These are phyloP conservation scores for Candida dendrica DNA, from an alignment of 805 yeast species.

Conservation along the genomic window DNA sequence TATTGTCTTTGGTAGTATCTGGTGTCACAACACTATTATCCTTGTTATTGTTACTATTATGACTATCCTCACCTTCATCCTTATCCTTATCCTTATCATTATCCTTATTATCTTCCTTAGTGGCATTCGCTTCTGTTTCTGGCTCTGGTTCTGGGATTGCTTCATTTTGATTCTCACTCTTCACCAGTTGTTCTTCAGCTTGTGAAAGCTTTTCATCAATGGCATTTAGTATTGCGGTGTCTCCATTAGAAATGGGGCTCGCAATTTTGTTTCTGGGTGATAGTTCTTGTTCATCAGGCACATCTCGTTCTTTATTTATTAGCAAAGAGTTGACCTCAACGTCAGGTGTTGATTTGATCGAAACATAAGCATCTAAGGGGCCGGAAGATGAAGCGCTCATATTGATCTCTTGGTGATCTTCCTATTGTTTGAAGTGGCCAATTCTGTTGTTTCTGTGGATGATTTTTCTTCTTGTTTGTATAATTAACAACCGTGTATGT, in stretches of 20 bases:
- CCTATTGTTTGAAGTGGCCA: not conserved
- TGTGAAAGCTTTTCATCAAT: not conserved
- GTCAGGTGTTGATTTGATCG: not conserved
- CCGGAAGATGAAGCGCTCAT: not conserved
- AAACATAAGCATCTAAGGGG: not conserved
- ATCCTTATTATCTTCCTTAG: no score
- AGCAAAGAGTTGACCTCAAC: not conserved
- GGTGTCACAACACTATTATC: no score
- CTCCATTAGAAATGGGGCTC: not conserved
- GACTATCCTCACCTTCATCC: no score
- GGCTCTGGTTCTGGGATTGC: constrained; percentile 4
- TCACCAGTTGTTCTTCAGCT: not conserved
- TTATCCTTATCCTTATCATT: no score
- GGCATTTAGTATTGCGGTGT: not conserved
- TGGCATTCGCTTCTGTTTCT: no score
- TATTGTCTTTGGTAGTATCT: no score
- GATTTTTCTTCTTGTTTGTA: not conserved
- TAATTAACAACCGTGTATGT: no score
- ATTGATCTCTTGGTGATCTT: not conserved
- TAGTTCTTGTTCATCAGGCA: not conserved
- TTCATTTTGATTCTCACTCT: constrained; percentile 9
- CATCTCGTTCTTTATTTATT: not conserved
- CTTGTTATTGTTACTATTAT: no score
- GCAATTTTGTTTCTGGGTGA: not conserved
- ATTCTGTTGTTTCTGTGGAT: no score